Base-by-base conservation (phyloP, 192 early-diverging fungal species). In the Coemansia pectinata region DNA sequence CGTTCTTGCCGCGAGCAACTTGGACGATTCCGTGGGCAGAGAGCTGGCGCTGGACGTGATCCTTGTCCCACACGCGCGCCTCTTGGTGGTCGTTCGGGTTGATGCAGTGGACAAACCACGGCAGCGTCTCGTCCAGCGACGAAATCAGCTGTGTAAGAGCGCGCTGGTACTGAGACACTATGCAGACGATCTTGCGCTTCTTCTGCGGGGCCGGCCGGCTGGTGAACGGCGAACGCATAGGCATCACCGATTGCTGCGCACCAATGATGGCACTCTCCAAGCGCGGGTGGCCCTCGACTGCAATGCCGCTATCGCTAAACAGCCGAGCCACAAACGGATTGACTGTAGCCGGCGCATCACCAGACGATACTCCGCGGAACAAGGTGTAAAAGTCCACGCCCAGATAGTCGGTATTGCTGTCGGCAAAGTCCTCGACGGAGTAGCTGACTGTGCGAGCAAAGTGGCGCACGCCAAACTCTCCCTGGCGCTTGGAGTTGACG, bases 321-420 rank as follows among this genome's bases (percentile, higher is more conserved):
- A 96, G 69, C 34, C 89, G 88, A 10, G 87, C 83, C 44, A 94
- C 83, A 69, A 96, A 95, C 2, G 86, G 79, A 67, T 93, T 92
- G 62, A 78, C 83, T 11, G 92, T 89, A 5, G 86, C 75, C 6
- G 87, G 77, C 12, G 72, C 50, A 55, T 78, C 81, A 41, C 62
- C 47, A 0, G 71, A 48, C 2, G 78, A 73, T 2, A 75, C 87
- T 3, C 92, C 91, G 42, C 93, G 88, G 87, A 97, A 92, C 53
- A 97, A 79, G 7, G 90, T 87, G 40, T 95, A 90, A 81, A 95
- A 93, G 72, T 96, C 93, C 2, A 91, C 86, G 69, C 89, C 91
- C 19, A 96, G 75, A 45, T 86, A 86, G 72, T 96, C 93, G 8
- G 84, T 83, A 72, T 98, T 94, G 60, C 87, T 85, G 65, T 90